Evolutionary conservation across 768 basidiomycete species (phyloP).

Genomic region (Leccinum sublutescens): DNA sequence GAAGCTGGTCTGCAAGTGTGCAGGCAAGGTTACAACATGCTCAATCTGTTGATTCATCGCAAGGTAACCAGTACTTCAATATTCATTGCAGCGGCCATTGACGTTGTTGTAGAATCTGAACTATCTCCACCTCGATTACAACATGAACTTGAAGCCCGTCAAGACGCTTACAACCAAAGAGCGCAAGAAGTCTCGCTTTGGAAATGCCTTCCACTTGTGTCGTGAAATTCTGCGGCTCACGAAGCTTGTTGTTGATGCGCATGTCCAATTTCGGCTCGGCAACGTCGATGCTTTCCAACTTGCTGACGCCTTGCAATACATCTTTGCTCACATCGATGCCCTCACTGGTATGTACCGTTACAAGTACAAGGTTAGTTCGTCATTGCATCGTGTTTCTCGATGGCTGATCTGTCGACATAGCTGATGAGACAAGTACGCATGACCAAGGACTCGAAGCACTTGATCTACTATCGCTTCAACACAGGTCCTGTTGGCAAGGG

Average conservation of each 20-base stretch:
- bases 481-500: constrained; percentile 99
- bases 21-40: constrained; percentile 99
- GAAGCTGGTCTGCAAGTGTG: constrained; percentile 98
- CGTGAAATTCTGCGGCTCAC: constrained; percentile 97
- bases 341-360: constrained; percentile 99
- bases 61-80: constrained; percentile 52
- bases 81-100: background rate
- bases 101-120: constrained; percentile 64
- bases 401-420: constrained; percentile 36
- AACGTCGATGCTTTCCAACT: constrained; percentile 99
- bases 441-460: constrained; percentile 98
- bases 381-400: background rate
- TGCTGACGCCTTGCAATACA: constrained; percentile 97
- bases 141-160: constrained; percentile 98
- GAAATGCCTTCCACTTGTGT: constrained; percentile 98
- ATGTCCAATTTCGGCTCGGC: constrained; percentile 97
- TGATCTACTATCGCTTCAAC: constrained; percentile 99
- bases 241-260: constrained; percentile 97
- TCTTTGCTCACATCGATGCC: constrained; percentile 95
- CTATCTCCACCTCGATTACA: constrained; percentile 95
- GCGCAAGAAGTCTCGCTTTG: constrained; percentile 99
- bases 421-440: constrained; percentile 99
- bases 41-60: constrained; percentile 97
- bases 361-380: constrained; percentile 86
- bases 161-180: constrained; percentile 99